Percentiles rank a stretch among this genome's conserved stretches.
These are phyloP conservation scores for Mycena albidolilacea DNA, from an alignment of 768 basidiomycete species.

Conservation along the genomic window DNA sequence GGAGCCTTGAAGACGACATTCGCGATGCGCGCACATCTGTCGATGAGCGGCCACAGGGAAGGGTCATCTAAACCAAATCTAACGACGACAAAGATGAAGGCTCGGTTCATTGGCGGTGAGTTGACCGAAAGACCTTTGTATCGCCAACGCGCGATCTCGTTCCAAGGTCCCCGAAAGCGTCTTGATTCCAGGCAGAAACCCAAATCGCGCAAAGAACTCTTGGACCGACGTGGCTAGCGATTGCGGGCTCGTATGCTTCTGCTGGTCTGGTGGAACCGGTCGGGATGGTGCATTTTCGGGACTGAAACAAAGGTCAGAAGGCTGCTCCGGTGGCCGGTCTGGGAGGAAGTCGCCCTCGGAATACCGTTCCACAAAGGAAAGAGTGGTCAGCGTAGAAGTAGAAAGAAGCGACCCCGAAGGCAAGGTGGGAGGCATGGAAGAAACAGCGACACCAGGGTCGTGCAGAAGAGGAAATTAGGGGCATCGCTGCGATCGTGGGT, in stretches of 20 bases:
- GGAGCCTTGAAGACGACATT: constrained; percentile 16
- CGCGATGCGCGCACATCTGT: constrained; percentile 25
- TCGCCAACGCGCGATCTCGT: neutral
- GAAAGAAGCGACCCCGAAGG: neutral
- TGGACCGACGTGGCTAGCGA: constrained; percentile 13
- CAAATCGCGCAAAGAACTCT: neutral
- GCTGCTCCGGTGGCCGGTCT: neutral
- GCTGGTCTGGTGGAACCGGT: neutral
- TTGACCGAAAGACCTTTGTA: constrained; percentile 9
- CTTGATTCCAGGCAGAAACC: constrained; percentile 19
- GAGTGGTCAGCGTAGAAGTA: neutral
- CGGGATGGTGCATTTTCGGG: neutral
- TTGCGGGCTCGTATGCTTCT: neutral
- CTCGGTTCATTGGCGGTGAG: neutral
- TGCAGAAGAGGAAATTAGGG: neutral
- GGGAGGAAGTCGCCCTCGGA: constrained; percentile 8
- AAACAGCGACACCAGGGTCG: neutral
- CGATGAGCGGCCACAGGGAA: constrained; percentile 6
- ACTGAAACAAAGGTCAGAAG: constrained; percentile 9
- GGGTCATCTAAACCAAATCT: constrained; percentile 22
- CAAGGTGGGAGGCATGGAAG: neutral
- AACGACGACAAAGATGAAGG: neutral
- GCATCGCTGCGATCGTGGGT: too few relatives aligned
- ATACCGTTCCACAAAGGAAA: constrained; percentile 22
- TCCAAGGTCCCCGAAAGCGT: constrained; percentile 16